Evolutionary conservation across 2,329 filamentous ascomycete genomes (phyloP).

Genomic region (Fusarium tjaetaba): DNA sequence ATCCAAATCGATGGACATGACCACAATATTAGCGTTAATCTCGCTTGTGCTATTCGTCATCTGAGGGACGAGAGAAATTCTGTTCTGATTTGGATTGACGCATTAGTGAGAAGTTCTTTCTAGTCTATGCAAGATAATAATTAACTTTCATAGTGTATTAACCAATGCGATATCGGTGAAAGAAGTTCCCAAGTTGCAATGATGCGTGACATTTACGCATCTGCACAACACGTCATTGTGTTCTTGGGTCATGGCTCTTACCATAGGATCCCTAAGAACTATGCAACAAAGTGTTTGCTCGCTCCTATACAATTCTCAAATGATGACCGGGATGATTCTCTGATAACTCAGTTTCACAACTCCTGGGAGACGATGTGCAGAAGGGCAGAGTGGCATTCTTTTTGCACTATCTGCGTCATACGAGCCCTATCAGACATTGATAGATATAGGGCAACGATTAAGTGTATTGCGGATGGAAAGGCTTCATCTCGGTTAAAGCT

Average conservation of each 20-base stretch:
- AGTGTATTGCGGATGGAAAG: background rate
- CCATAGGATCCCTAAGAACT: background rate
- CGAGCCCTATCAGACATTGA: background rate
- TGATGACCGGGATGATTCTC: background rate
- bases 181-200: background rate
- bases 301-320: background rate
- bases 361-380: background rate
- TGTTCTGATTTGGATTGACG: background rate
- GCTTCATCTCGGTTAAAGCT: background rate
- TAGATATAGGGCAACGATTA: background rate
- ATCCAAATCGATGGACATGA: background rate
- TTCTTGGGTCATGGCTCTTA: background rate
- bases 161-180: background rate
- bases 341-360: background rate
- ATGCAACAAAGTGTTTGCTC: background rate
- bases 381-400: background rate
- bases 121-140: accelerated
- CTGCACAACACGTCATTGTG: background rate
- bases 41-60: background rate
- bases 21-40: background rate
- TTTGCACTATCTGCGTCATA: background rate
- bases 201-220: background rate
- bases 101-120: background rate
- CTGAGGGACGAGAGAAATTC: background rate
- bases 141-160: background rate